Base-by-base conservation (phyloP, 306 rosid genomes). In the Vigna mungo region DNA sequence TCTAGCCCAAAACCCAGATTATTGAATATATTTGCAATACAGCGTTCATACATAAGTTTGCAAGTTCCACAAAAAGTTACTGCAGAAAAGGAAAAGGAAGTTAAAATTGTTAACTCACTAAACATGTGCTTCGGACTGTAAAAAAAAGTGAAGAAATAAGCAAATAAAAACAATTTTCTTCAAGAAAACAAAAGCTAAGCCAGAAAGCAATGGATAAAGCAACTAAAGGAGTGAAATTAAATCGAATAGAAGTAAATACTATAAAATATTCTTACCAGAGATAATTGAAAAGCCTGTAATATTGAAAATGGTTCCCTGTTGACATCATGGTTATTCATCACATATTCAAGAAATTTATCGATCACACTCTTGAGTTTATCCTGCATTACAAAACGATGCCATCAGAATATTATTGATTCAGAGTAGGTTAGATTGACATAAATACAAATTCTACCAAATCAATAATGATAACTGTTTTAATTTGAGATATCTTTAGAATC, bases 281-380 rank as follows among this genome's bases (percentile, higher is more conserved):
- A 91, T 78, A 93, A 79, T 88, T 89, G 97, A 74, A 91, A 89
- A 56, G 97, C 91, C 85, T 93, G 94, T 72, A 85, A 80, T 53
- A 81, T 74, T 41, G 92, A 84, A 12, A 71, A 79, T 23, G 90
- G 78, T 75, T 93, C 92, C 21, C 70, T 66, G 14, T 25, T 49
- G 83, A 91, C 83, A 72, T 5, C 81, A 78, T 93, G 98, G 86
- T 91, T 85, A 73, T 68, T 69, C 87, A 86, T 69, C 27, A 93
- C 84, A 75, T 89, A 93, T 51, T 87, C 87, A 43, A 88, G 88
- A 74, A 93, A 91, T 68, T 54, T 73, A 61, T 84, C 82, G 12
- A 73, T 92, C 89, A 62, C 61, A 46, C 15, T 68, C 86, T 77
- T 78, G 34, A 87, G 86, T 30, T 59, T 60, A 77, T 79, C 97